Evolutionary conservation across 352 stramenopile genomes (phyloP).

Genomic region (Pythium aquatile): DNA sequence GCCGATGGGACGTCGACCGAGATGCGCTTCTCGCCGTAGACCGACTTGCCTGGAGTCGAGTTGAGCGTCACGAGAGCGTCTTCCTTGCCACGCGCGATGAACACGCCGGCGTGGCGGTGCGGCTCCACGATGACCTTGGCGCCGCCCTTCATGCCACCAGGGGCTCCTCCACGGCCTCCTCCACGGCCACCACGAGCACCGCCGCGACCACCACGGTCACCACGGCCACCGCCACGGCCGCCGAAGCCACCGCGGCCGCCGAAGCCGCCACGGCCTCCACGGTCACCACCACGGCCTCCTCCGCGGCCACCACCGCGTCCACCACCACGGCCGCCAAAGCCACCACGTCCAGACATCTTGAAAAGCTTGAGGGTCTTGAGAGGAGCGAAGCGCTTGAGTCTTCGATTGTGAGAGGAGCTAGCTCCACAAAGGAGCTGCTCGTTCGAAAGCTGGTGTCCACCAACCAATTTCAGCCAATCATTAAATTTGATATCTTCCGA

Average conservation of each 20-base stretch:
- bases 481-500: not conserved
- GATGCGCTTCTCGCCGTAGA: slow-evolving; percentile 99
- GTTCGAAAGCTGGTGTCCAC: slow-evolving; percentile 14
- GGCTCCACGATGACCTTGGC: slow-evolving; percentile 98
- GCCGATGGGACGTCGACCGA: slow-evolving; percentile 94
- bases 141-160: slow-evolving; percentile 92
- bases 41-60: slow-evolving; percentile 95
- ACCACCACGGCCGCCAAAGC: slow-evolving; percentile 48
- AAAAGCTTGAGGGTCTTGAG: slow-evolving; percentile 13
- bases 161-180: slow-evolving; percentile 61
- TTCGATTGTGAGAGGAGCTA: not conserved
- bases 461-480: slow-evolving; percentile 32
- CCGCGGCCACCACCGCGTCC: slow-evolving; percentile 37
- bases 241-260: slow-evolving; percentile 45
- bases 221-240: slow-evolving; percentile 37
- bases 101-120: slow-evolving; percentile 97
- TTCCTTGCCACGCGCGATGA: slow-evolving; percentile 98
- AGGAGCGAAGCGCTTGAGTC: not conserved
- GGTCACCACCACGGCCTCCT: slow-evolving; percentile 44
- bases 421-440: not conserved
- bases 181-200: slow-evolving; percentile 53
- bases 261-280: slow-evolving; percentile 25
- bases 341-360: slow-evolving; percentile 57
- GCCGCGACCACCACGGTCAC: slow-evolving; percentile 43
- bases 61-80: slow-evolving; percentile 98